These are phyloP conservation scores for Sclerotinia glacialis DNA, from an alignment of 2,329 filamentous ascomycete genomes.

Conservation along the genomic window DNA sequence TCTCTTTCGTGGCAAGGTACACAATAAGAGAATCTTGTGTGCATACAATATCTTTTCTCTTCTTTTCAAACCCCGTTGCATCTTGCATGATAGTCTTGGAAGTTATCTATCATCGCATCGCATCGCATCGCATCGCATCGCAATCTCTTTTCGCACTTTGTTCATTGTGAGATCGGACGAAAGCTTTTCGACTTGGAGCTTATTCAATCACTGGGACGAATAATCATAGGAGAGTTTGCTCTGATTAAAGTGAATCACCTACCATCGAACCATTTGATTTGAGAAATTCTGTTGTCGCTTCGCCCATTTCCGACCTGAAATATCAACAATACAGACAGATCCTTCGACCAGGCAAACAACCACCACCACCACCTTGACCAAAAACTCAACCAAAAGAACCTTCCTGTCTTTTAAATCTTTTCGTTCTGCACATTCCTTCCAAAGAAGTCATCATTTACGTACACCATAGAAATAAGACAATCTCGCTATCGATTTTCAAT, in stretches of 20 bases:
- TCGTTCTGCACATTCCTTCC: constrained; percentile 8
- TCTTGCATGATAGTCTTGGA: not conserved
- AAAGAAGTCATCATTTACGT: not conserved
- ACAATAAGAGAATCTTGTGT: not conserved
- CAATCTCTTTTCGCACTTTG: not conserved
- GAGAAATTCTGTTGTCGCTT: not conserved
- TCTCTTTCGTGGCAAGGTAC: constrained; percentile 14
- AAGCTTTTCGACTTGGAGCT: not conserved
- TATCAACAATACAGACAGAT: not conserved
- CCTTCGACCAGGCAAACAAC: not conserved
- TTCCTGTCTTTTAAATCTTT: not conserved
- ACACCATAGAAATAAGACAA: not conserved
- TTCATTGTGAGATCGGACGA: not conserved
- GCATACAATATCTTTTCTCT: constrained; percentile 8
- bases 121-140: no score
- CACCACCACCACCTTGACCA: not conserved
- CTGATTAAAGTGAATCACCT: constrained; percentile 6
- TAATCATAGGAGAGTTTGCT: not conserved
- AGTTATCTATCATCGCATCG: no score
- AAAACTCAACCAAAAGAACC: constrained; percentile 7
- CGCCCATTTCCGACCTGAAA: not conserved
- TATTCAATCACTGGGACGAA: no score
- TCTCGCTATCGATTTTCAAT: not conserved
- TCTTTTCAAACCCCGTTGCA: not conserved
- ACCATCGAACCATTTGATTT: not conserved